Percentiles rank a stretch among this genome's conserved stretches.
Conservation (phyloP, 2,329 filamentous ascomycete genomes). For the Coleophoma crateriformis region DNA sequence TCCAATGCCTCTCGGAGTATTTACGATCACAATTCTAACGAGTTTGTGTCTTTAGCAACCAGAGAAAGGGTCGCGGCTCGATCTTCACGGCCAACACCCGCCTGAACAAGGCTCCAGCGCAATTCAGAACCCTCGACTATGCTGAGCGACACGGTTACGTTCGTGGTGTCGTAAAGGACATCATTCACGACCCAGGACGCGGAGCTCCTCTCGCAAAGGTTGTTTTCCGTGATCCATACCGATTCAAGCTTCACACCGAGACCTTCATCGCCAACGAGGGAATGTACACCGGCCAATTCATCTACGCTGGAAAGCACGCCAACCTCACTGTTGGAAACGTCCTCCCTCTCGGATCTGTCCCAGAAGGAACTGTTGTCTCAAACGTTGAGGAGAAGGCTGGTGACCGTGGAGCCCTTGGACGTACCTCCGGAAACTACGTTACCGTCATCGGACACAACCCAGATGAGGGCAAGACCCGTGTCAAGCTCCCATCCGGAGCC, state of each 20-base stretch:
- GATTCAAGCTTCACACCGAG: slow-evolving; percentile 95
- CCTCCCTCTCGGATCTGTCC: slow-evolving; percentile 87
- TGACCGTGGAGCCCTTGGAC: slow-evolving; percentile 92
- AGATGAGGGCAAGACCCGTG: slow-evolving; percentile 98
- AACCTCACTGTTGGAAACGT: slow-evolving; percentile 95
- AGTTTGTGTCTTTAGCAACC: slow-evolving; percentile 64
- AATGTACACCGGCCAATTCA: slow-evolving; percentile 99
- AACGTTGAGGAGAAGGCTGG: slow-evolving; percentile 99
- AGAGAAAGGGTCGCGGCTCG: slow-evolving; percentile 72
- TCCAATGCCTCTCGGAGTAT: too few species aligned
- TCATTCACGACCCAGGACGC: slow-evolving; percentile 95
- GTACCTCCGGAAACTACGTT: slow-evolving; percentile 99
- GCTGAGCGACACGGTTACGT: slow-evolving; percentile 97
- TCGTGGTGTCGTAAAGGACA: slow-evolving; percentile 96
- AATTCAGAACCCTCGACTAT: slow-evolving; percentile 96
- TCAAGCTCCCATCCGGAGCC: slow-evolving; percentile 98
- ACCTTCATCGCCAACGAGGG: slow-evolving; percentile 99
- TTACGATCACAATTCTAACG: too few species aligned
- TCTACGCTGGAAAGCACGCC: slow-evolving; percentile 99
- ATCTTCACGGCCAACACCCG: slow-evolving; percentile 79
- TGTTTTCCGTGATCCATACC: slow-evolving; percentile 95
- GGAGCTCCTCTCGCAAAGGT: slow-evolving; percentile 97
- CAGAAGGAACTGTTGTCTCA: slow-evolving; percentile 97
- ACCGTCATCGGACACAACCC: slow-evolving; percentile 97
- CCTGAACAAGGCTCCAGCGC: slow-evolving; percentile 90